phyloP scores from a whole-genome alignment of 257 asterid species.

The Ehretia macrophylla region DNA sequence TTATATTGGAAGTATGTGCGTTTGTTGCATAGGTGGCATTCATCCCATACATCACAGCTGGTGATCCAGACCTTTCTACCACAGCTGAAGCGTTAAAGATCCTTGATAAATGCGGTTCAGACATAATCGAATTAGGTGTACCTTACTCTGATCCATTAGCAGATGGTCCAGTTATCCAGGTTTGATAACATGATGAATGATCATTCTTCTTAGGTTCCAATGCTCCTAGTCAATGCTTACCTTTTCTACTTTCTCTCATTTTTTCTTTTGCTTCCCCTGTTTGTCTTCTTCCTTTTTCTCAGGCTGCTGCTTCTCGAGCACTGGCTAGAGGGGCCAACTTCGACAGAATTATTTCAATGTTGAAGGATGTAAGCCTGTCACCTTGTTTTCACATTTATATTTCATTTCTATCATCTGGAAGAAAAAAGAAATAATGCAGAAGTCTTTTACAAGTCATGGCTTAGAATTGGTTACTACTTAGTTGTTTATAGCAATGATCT shows the following conservation, averaged over 20 bases:
- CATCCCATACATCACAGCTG: slow-evolving; percentile 85
- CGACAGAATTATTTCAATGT: slow-evolving; percentile 61
- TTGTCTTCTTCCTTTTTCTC: slow-evolving; percentile 11
- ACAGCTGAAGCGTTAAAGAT: slow-evolving; percentile 80
- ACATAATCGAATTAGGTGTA: slow-evolving; percentile 80
- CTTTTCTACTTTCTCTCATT: not conserved
- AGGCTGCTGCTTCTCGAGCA: slow-evolving; percentile 88
- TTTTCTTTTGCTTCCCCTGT: slow-evolving; percentile 3
- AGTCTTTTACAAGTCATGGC: not conserved
- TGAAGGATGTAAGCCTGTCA: slow-evolving; percentile 60
- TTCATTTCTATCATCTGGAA: not conserved
- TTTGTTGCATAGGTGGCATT: slow-evolving; percentile 66
- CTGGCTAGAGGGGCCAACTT: slow-evolving; percentile 68
- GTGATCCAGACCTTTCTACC: slow-evolving; percentile 81
- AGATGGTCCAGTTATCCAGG: slow-evolving; percentile 97
- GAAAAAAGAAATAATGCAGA: not conserved
- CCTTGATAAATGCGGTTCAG: slow-evolving; percentile 82
- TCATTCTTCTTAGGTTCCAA: not conserved
- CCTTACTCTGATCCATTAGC: slow-evolving; percentile 98
- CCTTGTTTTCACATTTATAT: not conserved
- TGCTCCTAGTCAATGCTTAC: not conserved
- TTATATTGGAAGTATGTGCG: too few relatives aligned
- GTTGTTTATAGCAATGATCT: too few relatives aligned
- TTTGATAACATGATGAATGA: not conserved
- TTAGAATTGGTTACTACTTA: too few relatives aligned